A percentile compares a stretch with the other conserved stretches of the same genome.
Conservation (phyloP, 192 early-diverging fungal species). For the Coemansia sp. region DNA sequence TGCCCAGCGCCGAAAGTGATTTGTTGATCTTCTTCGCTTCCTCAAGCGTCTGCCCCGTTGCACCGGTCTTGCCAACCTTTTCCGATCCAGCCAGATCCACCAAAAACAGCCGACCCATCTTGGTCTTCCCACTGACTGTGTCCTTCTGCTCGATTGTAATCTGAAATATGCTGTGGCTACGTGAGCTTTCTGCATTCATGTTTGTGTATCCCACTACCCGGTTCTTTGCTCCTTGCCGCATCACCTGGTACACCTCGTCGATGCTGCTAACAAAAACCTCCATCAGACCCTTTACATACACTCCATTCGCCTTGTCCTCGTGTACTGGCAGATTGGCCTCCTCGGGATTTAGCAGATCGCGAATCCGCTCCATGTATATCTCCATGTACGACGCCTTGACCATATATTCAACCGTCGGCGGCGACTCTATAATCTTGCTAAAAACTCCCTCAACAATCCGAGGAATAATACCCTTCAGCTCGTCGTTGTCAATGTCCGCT, state of each 20-base stretch:
- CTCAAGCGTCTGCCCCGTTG: slow-evolving; percentile 96
- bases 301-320: slow-evolving; percentile 94
- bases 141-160: slow-evolving; percentile 97
- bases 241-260: slow-evolving; percentile 95
- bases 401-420: slow-evolving; percentile 93
- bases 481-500: slow-evolving; percentile 87
- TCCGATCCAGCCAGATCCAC: slow-evolving; percentile 99
- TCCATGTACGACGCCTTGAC: slow-evolving; percentile 99
- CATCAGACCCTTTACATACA: slow-evolving; percentile 97
- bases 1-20: slow-evolving; percentile 93
- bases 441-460: slow-evolving; percentile 97
- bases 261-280: slow-evolving; percentile 96
- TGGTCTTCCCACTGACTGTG: slow-evolving; percentile 79
- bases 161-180: slow-evolving; percentile 97
- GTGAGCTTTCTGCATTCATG: slow-evolving; percentile 99
- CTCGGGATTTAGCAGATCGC: slow-evolving; percentile 85
- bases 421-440: slow-evolving; percentile 83
- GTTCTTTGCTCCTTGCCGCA: slow-evolving; percentile 87
- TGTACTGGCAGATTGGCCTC: slow-evolving; percentile 93
- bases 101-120: slow-evolving; percentile 88
- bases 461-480: slow-evolving; percentile 92
- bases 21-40: slow-evolving; percentile 99
- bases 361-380: slow-evolving; percentile 99
- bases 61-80: slow-evolving; percentile 96
- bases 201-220: slow-evolving; percentile 91